Evolutionary conservation across 345 rosid species (phyloP).

Genomic region (Syzygium grande): DNA sequence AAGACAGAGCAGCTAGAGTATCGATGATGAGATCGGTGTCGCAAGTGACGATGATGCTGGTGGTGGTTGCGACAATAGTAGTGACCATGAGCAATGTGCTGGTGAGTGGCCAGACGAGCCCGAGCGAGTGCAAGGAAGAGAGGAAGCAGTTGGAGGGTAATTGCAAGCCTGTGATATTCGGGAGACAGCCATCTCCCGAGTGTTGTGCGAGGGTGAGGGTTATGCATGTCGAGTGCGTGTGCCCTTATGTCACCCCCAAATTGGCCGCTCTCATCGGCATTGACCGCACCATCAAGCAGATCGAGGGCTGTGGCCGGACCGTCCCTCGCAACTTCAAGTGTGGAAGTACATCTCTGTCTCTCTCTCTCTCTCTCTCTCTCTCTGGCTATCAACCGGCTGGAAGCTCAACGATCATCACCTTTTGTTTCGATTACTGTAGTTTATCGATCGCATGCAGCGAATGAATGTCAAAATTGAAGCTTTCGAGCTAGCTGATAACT

Average conservation of each 20-base stretch:
- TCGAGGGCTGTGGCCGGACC: conserved; percentile 11
- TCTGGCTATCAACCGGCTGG: background rate
- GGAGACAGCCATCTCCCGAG: background rate
- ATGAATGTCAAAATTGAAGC: background rate
- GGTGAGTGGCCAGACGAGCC: background rate
- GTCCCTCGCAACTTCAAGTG: conserved; percentile 19
- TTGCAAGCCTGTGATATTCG: background rate
- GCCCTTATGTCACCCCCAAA: conserved; percentile 5
- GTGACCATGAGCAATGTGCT: background rate
- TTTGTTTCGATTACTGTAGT: background rate
- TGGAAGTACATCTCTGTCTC: conserved; percentile 4
- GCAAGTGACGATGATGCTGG: background rate
- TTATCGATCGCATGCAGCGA: background rate
- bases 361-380: no score
- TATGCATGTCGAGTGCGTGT: conserved; percentile 1
- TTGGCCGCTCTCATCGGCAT: conserved; percentile 6
- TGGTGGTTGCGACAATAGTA: background rate
- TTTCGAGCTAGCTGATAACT: background rate
- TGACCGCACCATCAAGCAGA: background rate
- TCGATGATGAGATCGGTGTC: background rate
- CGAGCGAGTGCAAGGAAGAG: conserved; percentile 4
- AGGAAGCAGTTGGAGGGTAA: conserved; percentile 1
- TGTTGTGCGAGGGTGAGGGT: conserved; percentile 7
- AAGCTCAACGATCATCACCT: background rate
- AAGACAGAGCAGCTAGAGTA: background rate